Conservation (phyloP, 148 eudicot species). For the Oxyria digyna region DNA sequence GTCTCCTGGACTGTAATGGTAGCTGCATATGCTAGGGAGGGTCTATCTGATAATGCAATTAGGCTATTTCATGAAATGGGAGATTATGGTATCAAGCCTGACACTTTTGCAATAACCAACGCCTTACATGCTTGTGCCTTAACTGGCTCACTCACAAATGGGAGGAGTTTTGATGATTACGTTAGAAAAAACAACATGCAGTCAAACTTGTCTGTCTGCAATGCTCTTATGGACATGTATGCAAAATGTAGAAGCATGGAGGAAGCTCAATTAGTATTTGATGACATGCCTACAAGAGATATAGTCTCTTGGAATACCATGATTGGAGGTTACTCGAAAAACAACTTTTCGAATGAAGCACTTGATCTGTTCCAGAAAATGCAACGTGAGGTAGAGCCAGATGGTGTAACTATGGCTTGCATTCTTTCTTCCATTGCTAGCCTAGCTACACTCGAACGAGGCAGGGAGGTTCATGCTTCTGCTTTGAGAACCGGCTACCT, state of each 20-base stretch:
- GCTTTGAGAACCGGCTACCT: conserved; percentile 27
- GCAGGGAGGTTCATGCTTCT: conserved; percentile 47
- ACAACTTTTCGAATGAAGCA: conserved; percentile 40
- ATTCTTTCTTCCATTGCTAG: conserved; percentile 50
- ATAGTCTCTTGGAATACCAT: conserved; percentile 54
- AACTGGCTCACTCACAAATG: conserved; percentile 14
- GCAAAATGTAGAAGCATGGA: conserved; percentile 62
- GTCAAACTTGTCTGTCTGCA: conserved; percentile 10
- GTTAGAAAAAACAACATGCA: conserved; percentile 8
- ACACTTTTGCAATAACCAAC: conserved; percentile 12
- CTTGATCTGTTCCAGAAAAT: conserved; percentile 31
- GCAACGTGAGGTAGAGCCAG: conserved; percentile 39
- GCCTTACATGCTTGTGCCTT: conserved; percentile 15
- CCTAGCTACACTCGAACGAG: conserved; percentile 33
- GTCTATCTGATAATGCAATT: conserved; percentile 14
- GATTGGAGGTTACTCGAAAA: conserved; percentile 57
- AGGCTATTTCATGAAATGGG: conserved; percentile 13
- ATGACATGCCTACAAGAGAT: conserved; percentile 30
- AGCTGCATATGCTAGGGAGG: conserved; percentile 15
- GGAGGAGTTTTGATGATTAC: conserved; percentile 14
- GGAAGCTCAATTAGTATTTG: conserved; percentile 34
- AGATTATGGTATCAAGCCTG: conserved; percentile 12
- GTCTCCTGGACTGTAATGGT: conserved; percentile 22
- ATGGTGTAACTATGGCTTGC: conserved; percentile 44
- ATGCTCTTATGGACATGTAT: conserved; percentile 32